Conservation (phyloP, 2,329 filamentous ascomycete genomes). For the Beauveria rudraprayagi region DNA sequence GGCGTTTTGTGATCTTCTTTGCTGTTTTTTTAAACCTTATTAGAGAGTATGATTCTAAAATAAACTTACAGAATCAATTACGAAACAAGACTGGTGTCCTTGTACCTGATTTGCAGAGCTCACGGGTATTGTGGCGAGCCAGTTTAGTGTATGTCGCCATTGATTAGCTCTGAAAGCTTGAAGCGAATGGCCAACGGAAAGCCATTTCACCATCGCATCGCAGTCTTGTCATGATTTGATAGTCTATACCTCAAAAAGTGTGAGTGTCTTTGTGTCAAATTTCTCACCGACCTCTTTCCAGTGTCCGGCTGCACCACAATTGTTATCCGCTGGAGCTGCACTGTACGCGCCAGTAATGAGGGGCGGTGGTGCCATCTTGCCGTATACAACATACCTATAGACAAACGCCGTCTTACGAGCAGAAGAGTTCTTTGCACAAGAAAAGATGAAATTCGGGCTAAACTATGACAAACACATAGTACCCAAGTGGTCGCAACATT, state of each 20-base stretch:
- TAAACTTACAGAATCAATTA: neutral
- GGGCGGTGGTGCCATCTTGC: too few relatives aligned
- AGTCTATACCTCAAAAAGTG: too few relatives aligned
- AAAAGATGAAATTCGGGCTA: slow-evolving; percentile 23
- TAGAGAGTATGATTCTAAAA: neutral
- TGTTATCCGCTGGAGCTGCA: too few relatives aligned
- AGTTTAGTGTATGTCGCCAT: neutral
- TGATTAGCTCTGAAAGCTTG: too few relatives aligned
- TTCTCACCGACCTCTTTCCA: too few relatives aligned
- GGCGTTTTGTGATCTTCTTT: slow-evolving; percentile 27
- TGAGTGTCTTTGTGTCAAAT: too few relatives aligned
- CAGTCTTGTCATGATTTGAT: neutral
- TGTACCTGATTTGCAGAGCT: neutral
- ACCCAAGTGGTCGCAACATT: slow-evolving; percentile 21
- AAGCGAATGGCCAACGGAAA: neutral
- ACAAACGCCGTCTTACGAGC: neutral
- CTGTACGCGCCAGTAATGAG: too few relatives aligned
- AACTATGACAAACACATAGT: slow-evolving; percentile 19
- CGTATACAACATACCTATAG: neutral
- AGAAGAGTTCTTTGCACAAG: neutral
- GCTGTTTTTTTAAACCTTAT: neutral
- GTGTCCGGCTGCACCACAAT: too few relatives aligned
- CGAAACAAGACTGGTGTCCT: neutral
- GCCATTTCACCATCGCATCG: neutral
- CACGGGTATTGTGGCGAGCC: neutral